Evolutionary conservation across 176 grass and related monocot species (phyloP).

Genomic region (Hsuehochloa calcarea): DNA sequence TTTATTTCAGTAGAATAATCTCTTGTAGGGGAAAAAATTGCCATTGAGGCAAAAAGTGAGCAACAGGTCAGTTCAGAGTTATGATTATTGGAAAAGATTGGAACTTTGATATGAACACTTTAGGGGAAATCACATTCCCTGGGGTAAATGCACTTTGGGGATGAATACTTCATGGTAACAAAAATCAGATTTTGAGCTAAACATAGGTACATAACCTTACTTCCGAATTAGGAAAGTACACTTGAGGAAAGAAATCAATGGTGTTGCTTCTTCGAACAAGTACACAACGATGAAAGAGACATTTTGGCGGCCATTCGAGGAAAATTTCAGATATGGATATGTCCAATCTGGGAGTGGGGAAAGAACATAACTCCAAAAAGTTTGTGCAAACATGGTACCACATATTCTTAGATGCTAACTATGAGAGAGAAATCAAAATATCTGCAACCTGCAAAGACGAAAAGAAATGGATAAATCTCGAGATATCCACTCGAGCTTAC

Average conservation of each 20-base stretch:
- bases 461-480: neutral
- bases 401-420: neutral
- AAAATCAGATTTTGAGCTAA: neutral
- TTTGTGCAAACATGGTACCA: neutral
- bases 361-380: neutral
- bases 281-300: neutral
- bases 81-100: neutral
- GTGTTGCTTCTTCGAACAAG: neutral
- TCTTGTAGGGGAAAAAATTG: neutral
- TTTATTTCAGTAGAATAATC: neutral
- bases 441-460: neutral
- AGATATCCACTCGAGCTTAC: neutral
- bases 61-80: too few species aligned
- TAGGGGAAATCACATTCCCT: neutral
- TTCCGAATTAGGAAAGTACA: neutral
- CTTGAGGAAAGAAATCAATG: constrained; percentile 6
- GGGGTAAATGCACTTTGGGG: neutral
- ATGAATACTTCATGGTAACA: neutral
- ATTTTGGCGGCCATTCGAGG: neutral
- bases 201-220: neutral
- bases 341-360: neutral
- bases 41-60: neutral
- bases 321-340: neutral
- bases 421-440: neutral
- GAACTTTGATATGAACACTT: neutral